phyloP scores from a whole-genome alignment of 2,329 filamentous ascomycete genomes.

The Pseudocercospora pini-densiflorae region DNA sequence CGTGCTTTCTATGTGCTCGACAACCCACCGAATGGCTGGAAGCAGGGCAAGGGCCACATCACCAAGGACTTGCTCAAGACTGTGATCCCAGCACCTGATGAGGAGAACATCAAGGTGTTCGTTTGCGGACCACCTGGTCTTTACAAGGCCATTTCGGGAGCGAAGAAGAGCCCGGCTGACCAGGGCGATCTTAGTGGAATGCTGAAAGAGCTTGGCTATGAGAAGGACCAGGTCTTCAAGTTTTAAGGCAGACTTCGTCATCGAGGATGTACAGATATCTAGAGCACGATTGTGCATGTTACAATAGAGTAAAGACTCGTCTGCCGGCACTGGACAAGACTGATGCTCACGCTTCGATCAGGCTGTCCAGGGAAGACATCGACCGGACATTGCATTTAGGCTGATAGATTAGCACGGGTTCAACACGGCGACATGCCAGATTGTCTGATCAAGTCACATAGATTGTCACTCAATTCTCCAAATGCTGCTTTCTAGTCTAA shows the following conservation, averaged over 20 bases:
- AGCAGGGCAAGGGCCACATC: slow-evolving; percentile 77
- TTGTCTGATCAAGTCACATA: not conserved
- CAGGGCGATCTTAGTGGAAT: slow-evolving; percentile 87
- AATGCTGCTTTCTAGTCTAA: not conserved
- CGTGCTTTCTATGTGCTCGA: slow-evolving; percentile 92
- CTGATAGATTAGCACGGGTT: not conserved
- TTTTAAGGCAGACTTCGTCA: slow-evolving; percentile 61
- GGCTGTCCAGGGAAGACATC: not conserved
- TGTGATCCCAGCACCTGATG: slow-evolving; percentile 89
- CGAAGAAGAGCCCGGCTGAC: slow-evolving; percentile 89
- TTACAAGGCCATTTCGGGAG: slow-evolving; percentile 90
- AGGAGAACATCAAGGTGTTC: slow-evolving; percentile 92
- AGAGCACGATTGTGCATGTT: slow-evolving; percentile 15
- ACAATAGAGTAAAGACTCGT: not conserved
- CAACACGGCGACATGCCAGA: not conserved
- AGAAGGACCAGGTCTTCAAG: slow-evolving; percentile 93
- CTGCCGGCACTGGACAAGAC: not conserved
- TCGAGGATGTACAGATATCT: not conserved
- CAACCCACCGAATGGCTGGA: slow-evolving; percentile 79
- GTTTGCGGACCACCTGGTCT: slow-evolving; percentile 91
- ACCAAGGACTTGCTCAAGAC: slow-evolving; percentile 93
- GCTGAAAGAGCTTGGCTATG: slow-evolving; percentile 83
- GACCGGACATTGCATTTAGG: not conserved
- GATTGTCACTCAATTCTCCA: not conserved
- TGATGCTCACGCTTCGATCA: not conserved